Evolutionary conservation across 176 grass and related monocot genomes (phyloP).

Genomic region (Stipa capillata): DNA sequence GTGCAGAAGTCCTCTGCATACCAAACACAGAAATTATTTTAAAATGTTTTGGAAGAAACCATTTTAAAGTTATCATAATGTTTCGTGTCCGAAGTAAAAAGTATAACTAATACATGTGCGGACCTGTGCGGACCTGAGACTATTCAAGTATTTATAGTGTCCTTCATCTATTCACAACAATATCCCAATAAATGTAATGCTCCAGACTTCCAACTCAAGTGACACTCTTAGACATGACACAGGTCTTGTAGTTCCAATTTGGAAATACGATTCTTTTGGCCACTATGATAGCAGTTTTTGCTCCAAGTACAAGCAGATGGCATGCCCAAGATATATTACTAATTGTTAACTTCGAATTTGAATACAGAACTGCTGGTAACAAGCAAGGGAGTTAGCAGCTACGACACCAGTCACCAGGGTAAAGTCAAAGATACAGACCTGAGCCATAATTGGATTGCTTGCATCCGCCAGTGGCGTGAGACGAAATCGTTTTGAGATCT

Average conservation of each 20-base stretch:
- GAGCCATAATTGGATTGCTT: slow-evolving; percentile 94
- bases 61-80: background rate
- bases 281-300: background rate
- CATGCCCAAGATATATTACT: background rate
- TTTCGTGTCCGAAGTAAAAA: background rate
- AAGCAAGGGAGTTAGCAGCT: background rate
- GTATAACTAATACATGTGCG: background rate
- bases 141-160: background rate
- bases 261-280: background rate
- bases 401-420: background rate
- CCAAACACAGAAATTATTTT: background rate
- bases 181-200: background rate
- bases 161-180: slow-evolving; percentile 4
- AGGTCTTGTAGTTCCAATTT: background rate
- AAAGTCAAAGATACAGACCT: slow-evolving; percentile 41
- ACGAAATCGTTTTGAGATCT: slow-evolving; percentile 38
- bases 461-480: slow-evolving; percentile 87
- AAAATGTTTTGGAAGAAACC: background rate
- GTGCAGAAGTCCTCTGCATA: background rate
- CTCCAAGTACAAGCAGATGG: background rate
- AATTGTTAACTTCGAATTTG: background rate
- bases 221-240: background rate
- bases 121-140: background rate
- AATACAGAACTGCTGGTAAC: background rate
- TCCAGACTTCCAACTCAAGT: background rate